Base-by-base conservation (phyloP, 2,329 filamentous ascomycete species). In the Arthrobotrys megalospora region DNA sequence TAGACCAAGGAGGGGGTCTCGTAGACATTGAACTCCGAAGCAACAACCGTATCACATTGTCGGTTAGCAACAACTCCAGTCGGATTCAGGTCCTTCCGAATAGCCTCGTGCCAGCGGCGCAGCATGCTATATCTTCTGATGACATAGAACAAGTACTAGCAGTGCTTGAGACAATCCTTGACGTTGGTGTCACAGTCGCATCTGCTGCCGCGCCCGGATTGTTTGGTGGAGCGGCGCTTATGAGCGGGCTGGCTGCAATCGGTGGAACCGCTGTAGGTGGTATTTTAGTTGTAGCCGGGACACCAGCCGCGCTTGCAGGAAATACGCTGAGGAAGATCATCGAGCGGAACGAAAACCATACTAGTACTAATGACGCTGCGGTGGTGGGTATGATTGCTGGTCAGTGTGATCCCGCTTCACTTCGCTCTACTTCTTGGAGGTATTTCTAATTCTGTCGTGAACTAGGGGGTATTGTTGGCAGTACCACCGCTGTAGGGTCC, bases 1-100 rank as follows among this genome's bases (percentile, higher is more conserved):
- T 45, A 45, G 12, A 45, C 41, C 6, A 41, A 34, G 6, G 2
- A 7, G 12, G 6, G 16, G 16, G 16, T 12, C 28, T 21, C 32
- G 16, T 58, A 7, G 34, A 58, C 1, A 21, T 58, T 14, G 32
- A 38, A 14, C 32, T 58, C n/a, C 16, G 52, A 38, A 58, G 16
- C 34, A 14, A 38, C 1, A 32, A 21, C 32, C 32, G 34, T 1
- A 1, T 58, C 8, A 58, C 16, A 3, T 21, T 58, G 14, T 19
- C n/a, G 3, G 34, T 41, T 3, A 8, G 11, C 2, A 58, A 58
- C n/a, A 32, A 58, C 12, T 3, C 52, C 2, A 12, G 38, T 21
- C 10, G 52, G 12, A 21, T 58, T n/a, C 52, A 58, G 11, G n/a
- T 58, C 5, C 32, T 58, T 21, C 52, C 52, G 19, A 58, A 58